Evolutionary conservation across 495 filamentous ascomycete species (phyloP).

Genomic region (Penicillium salamii): DNA sequence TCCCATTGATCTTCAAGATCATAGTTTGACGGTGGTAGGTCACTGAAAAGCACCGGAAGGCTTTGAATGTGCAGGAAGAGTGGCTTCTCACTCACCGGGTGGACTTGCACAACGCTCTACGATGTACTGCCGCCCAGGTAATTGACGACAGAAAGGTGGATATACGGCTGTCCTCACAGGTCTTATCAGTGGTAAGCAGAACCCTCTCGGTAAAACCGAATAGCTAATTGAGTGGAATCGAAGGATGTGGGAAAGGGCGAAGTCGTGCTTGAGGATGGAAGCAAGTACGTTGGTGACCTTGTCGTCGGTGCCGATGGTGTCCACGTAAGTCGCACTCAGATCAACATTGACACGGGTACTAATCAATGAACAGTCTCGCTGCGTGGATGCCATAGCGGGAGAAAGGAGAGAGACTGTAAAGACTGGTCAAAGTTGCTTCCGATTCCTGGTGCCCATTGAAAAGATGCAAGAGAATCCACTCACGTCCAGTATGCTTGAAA

Average conservation of each 20-base stretch:
- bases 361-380: constrained; percentile 17
- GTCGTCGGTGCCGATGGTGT: constrained; percentile 52
- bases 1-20: too few relatives aligned
- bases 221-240: background rate
- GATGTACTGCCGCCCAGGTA: constrained; percentile 25
- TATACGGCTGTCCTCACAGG: constrained; percentile 28
- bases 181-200: constrained; percentile 23
- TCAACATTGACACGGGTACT: too few relatives aligned
- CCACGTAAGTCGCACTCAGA: constrained; percentile 25
- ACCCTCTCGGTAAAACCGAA: too few relatives aligned
- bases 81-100: constrained; percentile 45
- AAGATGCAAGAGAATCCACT: constrained; percentile 33
- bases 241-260: constrained; percentile 38
- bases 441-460: constrained; percentile 42
- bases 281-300: constrained; percentile 35
- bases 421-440: constrained; percentile 40
- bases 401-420: constrained; percentile 1
- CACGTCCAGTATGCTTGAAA: constrained; percentile 24
- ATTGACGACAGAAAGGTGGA: constrained; percentile 30
- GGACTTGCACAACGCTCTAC: constrained; percentile 47
- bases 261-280: constrained; percentile 30
- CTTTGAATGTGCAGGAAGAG: constrained; percentile 21
- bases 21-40: constrained; percentile 16
- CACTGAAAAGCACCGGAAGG: too few relatives aligned
- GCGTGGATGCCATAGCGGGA: constrained; percentile 11